A percentile compares a stretch with the other conserved stretches of the same genome.
Conservation (phyloP, 768 basidiomycete species). For the Tulasnella sp. region DNA sequence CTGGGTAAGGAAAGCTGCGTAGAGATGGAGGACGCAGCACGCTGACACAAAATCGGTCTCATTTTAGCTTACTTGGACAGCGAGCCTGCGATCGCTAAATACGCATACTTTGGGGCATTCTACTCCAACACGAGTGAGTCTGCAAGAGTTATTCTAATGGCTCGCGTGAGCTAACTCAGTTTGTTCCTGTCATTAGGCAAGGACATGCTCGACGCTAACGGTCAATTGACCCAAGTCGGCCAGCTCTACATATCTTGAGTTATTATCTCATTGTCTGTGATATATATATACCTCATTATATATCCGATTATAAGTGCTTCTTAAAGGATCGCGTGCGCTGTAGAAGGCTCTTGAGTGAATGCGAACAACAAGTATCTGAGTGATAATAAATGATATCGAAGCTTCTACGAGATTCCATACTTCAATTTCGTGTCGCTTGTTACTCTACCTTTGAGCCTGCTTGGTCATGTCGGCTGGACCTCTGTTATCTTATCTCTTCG, state of each 20-base stretch:
- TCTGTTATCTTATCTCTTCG: neutral
- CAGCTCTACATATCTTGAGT: constrained; percentile 31
- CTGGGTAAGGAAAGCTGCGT: neutral
- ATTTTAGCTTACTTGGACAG: constrained; percentile 26
- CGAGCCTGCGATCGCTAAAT: constrained; percentile 32
- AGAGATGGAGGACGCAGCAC: neutral
- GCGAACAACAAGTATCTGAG: no score
- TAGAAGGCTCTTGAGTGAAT: neutral
- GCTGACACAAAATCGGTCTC: neutral
- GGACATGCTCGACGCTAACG: constrained; percentile 34
- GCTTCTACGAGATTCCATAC: no score
- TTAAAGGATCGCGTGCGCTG: neutral
- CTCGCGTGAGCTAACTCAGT: no score
- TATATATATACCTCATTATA: constrained; percentile 2
- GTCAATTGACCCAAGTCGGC: constrained; percentile 31
- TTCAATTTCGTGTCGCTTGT: no score
- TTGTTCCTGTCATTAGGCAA: neutral
- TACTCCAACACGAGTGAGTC: constrained; percentile 23
- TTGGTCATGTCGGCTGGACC: neutral
- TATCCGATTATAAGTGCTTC: neutral
- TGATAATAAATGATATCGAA: neutral
- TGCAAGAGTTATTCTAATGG: neutral
- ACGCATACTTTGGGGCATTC: constrained; percentile 37
- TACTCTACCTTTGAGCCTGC: no score
- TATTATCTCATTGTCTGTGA: neutral